Evolutionary conservation across 192 early-diverging fungal genomes (phyloP).

Genomic region (Chytriomyces sp.): DNA sequence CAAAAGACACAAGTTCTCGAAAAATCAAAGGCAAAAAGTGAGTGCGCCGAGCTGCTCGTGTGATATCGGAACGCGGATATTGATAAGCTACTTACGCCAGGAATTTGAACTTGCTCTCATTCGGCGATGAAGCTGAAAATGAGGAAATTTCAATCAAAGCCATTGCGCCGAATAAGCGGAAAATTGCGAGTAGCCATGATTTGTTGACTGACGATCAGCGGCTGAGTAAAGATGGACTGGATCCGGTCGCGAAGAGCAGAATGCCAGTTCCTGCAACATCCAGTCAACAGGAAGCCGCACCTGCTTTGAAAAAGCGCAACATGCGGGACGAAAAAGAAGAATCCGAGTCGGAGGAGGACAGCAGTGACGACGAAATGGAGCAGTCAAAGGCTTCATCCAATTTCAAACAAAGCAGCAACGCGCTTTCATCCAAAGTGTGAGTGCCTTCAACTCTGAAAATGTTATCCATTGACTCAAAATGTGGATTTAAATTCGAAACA

Average conservation of each 20-base stretch:
- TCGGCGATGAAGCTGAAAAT: conserved; percentile 77
- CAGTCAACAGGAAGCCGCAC: no score
- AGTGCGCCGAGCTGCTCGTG: neutral
- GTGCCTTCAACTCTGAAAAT: neutral
- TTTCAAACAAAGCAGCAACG: neutral
- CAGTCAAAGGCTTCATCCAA: neutral
- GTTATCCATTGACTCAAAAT: conserved; percentile 8
- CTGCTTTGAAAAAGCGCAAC: no score
- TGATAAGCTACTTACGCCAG: conserved; percentile 44
- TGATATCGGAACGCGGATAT: conserved; percentile 4
- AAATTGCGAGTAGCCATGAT: conserved; percentile 82
- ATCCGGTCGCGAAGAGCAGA: neutral
- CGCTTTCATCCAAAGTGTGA: neutral
- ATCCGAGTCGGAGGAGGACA: conserved; percentile 4
- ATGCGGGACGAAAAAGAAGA: no score
- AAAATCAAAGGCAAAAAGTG: conserved; percentile 70
- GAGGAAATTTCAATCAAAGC: conserved; percentile 55
- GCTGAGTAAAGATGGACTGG: conserved; percentile 37
- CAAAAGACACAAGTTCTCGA: conserved; percentile 26
- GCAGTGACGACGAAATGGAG: neutral
- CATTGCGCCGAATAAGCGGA: conserved; percentile 27
- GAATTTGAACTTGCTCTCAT: conserved; percentile 80
- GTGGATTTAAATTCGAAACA: neutral
- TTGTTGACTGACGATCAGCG: conserved; percentile 57
- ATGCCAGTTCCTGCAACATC: no score